Evolutionary conservation across 169 alveolate genomes (phyloP).

Genomic region (Cryptosporidium parvum): DNA sequence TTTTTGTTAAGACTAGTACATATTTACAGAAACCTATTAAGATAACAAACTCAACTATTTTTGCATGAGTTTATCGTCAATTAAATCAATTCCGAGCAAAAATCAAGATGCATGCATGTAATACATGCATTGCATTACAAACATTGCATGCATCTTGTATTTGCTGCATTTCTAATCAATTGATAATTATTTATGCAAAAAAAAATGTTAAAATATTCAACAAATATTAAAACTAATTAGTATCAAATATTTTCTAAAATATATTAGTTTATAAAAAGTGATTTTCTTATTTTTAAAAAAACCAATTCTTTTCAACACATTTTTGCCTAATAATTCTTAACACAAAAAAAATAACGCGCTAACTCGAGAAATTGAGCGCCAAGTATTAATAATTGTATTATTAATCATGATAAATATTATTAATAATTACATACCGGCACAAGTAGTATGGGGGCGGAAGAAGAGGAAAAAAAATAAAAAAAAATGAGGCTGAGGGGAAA

Average conservation of each 20-base stretch:
- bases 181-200: neutral
- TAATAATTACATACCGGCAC: neutral
- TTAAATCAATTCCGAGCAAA: constrained; percentile 11
- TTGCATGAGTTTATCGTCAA: neutral
- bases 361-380: neutral
- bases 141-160: neutral
- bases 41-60: neutral
- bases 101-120: neutral
- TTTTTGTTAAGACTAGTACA: neutral
- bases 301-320: no score
- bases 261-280: no score
- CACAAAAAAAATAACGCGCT: neutral
- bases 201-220: neutral
- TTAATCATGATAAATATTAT: no score
- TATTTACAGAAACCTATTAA: neutral
- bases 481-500: constrained; percentile 3
- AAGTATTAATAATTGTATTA: neutral
- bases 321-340: no score
- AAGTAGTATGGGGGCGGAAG: constrained; percentile 1
- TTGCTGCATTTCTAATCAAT: neutral
- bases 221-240: neutral
- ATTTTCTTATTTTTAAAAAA: no score
- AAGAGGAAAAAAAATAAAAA: neutral
- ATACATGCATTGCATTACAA: neutral
- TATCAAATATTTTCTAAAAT: neutral